Evolutionary conservation across 805 yeast species (phyloP).

Genomic region (Ogataea pini): DNA sequence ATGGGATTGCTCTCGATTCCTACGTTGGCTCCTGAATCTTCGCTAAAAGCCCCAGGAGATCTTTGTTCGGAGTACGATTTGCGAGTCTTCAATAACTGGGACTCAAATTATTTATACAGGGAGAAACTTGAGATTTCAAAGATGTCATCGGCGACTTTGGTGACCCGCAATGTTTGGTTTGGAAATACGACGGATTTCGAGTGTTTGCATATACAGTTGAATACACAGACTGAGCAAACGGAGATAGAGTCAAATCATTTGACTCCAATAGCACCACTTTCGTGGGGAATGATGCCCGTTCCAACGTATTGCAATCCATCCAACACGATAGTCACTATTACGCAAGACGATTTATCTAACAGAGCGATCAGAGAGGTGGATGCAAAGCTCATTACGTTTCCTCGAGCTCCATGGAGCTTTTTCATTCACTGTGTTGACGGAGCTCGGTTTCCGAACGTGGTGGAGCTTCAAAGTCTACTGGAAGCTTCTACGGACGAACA

Average conservation of each 20-base stretch:
- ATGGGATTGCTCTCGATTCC: conserved; percentile 33
- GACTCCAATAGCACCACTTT: too few relatives aligned
- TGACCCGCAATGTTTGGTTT: conserved; percentile 62
- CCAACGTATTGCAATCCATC: conserved; percentile 51
- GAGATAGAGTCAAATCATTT: too few relatives aligned
- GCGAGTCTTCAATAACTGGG: conserved; percentile 58
- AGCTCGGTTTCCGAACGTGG: conserved; percentile 51
- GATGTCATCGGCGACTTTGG: conserved; percentile 77
- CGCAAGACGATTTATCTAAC: conserved; percentile 32
- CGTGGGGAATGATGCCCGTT: conserved; percentile 11
- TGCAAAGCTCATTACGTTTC: conserved; percentile 45
- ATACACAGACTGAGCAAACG: conserved; percentile 7
- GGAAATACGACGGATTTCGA: conserved; percentile 82
- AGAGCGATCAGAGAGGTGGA: conserved; percentile 27
- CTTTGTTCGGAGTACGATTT: conserved; percentile 40
- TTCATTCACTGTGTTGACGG: conserved; percentile 62
- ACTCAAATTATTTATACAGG: conserved; percentile 62
- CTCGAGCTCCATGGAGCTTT: conserved; percentile 55
- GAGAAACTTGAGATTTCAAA: conserved; percentile 82
- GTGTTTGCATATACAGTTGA: conserved; percentile 35
- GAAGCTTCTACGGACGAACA: conserved; percentile 11
- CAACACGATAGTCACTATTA: conserved; percentile 50
- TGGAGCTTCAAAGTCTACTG: conserved; percentile 22
- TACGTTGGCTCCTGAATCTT: conserved; percentile 24
- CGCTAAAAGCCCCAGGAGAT: conserved; percentile 29